These are phyloP conservation scores for Penicillium crustosum DNA, from an alignment of 2,329 filamentous ascomycete genomes.

Conservation along the genomic window DNA sequence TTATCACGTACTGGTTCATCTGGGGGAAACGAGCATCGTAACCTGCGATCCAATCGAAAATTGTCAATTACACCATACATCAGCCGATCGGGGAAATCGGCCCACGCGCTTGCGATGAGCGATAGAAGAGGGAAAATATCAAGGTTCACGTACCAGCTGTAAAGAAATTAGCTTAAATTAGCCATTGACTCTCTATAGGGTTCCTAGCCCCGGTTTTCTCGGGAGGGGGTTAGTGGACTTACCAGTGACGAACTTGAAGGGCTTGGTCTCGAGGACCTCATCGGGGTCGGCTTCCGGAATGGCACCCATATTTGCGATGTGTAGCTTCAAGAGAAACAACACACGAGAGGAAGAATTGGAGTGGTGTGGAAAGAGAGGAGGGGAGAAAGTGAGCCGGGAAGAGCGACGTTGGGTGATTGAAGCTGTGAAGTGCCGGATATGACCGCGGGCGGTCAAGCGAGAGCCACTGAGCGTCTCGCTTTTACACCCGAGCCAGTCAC, in stretches of 20 bases:
- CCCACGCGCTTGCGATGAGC: slow-evolving; percentile 12
- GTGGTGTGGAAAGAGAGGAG: slow-evolving; percentile 25
- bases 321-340: slow-evolving; percentile 22
- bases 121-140: slow-evolving; percentile 14
- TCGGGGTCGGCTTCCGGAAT: slow-evolving; percentile 60
- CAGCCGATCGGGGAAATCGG: slow-evolving; percentile 16
- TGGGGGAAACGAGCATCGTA: slow-evolving; percentile 99
- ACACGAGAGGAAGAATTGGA: slow-evolving; percentile 14
- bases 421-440: slow-evolving; percentile 37
- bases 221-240: slow-evolving; percentile 46
- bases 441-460: slow-evolving; percentile 43
- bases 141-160: slow-evolving; percentile 50
- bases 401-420: slow-evolving; percentile 36
- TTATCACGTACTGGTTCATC: slow-evolving; percentile 64
- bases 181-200: slow-evolving; percentile 36
- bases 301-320: slow-evolving; percentile 76
- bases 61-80: slow-evolving; percentile 28
- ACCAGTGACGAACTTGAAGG: slow-evolving; percentile 99
- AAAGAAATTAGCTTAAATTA: slow-evolving; percentile 46
- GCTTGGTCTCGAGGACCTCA: slow-evolving; percentile 88
- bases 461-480: slow-evolving; percentile 34
- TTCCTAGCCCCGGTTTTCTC: slow-evolving; percentile 25
- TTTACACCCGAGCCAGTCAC: slow-evolving; percentile 38
- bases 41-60: slow-evolving; percentile 58
- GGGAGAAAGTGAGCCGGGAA: slow-evolving; percentile 27